Evolutionary conservation across 495 filamentous ascomycete species (phyloP).

Genomic region (Copromyces sp.): DNA sequence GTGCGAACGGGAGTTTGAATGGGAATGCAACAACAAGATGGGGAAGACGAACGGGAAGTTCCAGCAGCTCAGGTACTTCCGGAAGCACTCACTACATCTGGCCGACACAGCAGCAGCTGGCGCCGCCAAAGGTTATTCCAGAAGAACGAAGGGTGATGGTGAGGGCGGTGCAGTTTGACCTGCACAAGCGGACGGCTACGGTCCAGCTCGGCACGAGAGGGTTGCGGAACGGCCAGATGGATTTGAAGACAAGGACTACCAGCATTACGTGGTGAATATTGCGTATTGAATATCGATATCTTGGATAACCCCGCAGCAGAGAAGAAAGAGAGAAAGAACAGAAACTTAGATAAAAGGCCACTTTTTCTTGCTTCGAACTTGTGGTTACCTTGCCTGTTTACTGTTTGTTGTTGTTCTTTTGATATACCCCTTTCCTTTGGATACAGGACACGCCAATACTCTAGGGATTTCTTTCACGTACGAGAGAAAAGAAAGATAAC

Average conservation of each 20-base stretch:
- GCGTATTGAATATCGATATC: background rate
- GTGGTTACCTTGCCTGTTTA: too few species aligned
- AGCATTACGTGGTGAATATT: slow-evolving; percentile 33
- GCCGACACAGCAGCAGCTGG: background rate
- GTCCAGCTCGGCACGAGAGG: slow-evolving; percentile 41
- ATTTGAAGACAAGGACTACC: slow-evolving; percentile 33
- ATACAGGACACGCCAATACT: background rate
- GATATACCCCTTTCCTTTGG: background rate
- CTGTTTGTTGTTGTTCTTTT: background rate
- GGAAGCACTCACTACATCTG: background rate
- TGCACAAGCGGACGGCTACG: slow-evolving; percentile 36
- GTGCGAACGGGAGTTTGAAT: background rate
- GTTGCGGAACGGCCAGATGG: slow-evolving; percentile 34
- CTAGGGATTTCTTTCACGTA: background rate
- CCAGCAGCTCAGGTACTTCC: background rate
- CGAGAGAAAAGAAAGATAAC: background rate
- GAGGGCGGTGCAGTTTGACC: slow-evolving; percentile 41
- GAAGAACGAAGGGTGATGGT: slow-evolving; percentile 46
- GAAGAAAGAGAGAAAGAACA: background rate
- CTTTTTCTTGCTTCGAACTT: background rate
- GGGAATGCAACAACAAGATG: background rate
- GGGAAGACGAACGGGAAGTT: background rate
- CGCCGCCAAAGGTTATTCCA: slow-evolving; percentile 18
- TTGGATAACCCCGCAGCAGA: background rate
- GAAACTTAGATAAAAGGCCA: background rate